Conservation (phyloP, 352 stramenopile genomes). For the Globisporangium okanoganense region DNA sequence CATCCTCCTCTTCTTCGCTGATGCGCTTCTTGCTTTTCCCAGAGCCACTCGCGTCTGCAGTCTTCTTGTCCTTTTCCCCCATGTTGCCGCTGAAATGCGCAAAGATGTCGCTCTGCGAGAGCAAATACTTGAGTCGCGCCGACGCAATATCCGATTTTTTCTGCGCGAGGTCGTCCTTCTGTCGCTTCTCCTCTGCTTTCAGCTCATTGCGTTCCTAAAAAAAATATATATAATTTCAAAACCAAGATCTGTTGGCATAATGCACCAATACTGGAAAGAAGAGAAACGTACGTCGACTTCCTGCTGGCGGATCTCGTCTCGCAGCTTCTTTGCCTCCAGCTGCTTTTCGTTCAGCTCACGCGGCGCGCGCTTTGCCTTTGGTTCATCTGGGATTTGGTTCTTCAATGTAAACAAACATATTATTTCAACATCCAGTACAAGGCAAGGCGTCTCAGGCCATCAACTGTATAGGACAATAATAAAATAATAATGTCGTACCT, state of each 20-base stretch:
- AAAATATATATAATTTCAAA: not conserved
- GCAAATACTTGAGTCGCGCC: constrained; percentile 91
- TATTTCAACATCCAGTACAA: constrained; percentile 2
- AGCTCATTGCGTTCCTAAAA: constrained; percentile 59
- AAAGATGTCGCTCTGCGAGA: constrained; percentile 97
- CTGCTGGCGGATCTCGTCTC: constrained; percentile 75
- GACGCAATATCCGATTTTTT: constrained; percentile 81
- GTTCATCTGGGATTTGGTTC: constrained; percentile 34
- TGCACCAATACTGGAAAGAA: too few relatives aligned
- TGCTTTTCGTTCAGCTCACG: constrained; percentile 68
- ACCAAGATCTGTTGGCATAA: too few relatives aligned
- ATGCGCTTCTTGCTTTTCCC: constrained; percentile 85
- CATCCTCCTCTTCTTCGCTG: constrained; percentile 81
- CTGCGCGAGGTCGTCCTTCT: constrained; percentile 75
- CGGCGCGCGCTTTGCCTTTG: constrained; percentile 28
- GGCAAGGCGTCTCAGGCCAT: not conserved
- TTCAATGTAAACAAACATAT: not conserved
- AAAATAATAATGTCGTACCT: constrained; percentile 15
- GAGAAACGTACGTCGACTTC: constrained; percentile 29
- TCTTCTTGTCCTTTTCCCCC: constrained; percentile 58
- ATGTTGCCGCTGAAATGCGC: constrained; percentile 94
- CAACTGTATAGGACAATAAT: not conserved
- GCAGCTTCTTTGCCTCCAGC: constrained; percentile 55
- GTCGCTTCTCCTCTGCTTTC: constrained; percentile 63
- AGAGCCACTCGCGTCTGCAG: constrained; percentile 26